Evolutionary conservation across 2,329 filamentous ascomycete genomes (phyloP), one percentile per base, ranked within the genome.

Genomic region (Tolypocladium sp.): DNA sequence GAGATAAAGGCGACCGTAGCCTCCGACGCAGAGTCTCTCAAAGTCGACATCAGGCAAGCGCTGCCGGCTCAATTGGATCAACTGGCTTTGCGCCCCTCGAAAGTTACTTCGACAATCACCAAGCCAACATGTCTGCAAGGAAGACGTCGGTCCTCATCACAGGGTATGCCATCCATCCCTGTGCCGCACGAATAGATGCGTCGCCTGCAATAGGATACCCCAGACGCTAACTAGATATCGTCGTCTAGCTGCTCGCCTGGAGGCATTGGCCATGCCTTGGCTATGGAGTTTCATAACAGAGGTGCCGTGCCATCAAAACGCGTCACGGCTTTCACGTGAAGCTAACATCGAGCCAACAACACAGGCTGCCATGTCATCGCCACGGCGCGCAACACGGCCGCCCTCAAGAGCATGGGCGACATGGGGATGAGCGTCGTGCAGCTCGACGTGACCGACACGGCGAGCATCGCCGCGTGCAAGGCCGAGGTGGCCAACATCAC

Each of bases 241-340:
- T 12, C n/a, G 30, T 17, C 30, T 59, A 85, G 82, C 17, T 84
- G 82, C 66, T 79, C 82, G 8, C 80, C 82, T 1, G 82, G 82
- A 17, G 82, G 82, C 37, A 85, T 85, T 60, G 82, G 82, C 44
- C 76, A 82, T 65, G 79, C 78, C 3, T 58, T 85, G 13, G 82
- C 78, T 20, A 65, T 77, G 2, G 81, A 82, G 61, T 85, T 84
- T 57, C 77, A 83, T 44, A 71, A 68, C 13, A 76, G 76, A 70
- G 82, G 82, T 82, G 58, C 38, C 67, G 56, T 9, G 27, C 30
- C 10, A n/a, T 10, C 27, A 12, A 6, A 5, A 2, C 9, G 17
- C 27, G 2, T 35, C 17, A 2, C 46, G 8, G 17, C 17, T 12
- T 35, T n/a, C 46, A 2, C 27, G 8, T 12, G 27, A 33, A 37